Base-by-base conservation (phyloP, 768 basidiomycete species). In the Coprinellus micaceus region DNA sequence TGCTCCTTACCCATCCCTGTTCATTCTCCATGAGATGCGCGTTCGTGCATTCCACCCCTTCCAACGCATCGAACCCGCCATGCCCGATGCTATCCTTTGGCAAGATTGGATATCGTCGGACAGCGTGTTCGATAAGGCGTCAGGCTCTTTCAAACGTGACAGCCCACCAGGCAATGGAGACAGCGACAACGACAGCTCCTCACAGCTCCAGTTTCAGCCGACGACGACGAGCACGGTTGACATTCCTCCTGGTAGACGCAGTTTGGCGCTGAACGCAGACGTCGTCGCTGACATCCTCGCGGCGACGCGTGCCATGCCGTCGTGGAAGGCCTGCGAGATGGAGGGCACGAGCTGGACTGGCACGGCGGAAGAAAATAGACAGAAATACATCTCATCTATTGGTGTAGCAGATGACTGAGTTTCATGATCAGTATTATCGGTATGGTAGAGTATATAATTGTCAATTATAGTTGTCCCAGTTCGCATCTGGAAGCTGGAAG, bases 1-100 rank as follows among this genome's bases (percentile, higher is more conserved):
- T 46, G 66, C 57, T 13, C 70, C 71, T 0, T 71, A 71, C 58
- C 66, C 69, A 37, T 58, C 66, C 46, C 55, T 68, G 24, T 70
- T 71, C 62, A 63, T 70, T 39, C 61, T 70, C 56, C 71, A 73
- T 43, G 69, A 74, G 58, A 69, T 71, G 66, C 67, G 69, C n/a
- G 68, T 69, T 48, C 66, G 65, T 26, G 69, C 60, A 47, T 65
- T 57, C 47, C 26, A 67, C 56, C 69, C 67, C 51, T 72, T 69
- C 47, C 6, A 48, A 52, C 64, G 61, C 25, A 9, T 24, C 46
- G 12, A 28, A 24, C 49, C 40, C 53, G 55, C 22, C 25, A 26
- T 22, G 12, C 46, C 46, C 28, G 25, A 47, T n/a, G n/a, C 4
- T 10, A 4, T 47, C 25, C 9, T 9, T 6, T 24, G 25, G 19